Evolutionary conservation across 2,329 filamentous ascomycete species (phyloP), one percentile per base, ranked within the genome.

Genomic region (Zalaria sp.): DNA sequence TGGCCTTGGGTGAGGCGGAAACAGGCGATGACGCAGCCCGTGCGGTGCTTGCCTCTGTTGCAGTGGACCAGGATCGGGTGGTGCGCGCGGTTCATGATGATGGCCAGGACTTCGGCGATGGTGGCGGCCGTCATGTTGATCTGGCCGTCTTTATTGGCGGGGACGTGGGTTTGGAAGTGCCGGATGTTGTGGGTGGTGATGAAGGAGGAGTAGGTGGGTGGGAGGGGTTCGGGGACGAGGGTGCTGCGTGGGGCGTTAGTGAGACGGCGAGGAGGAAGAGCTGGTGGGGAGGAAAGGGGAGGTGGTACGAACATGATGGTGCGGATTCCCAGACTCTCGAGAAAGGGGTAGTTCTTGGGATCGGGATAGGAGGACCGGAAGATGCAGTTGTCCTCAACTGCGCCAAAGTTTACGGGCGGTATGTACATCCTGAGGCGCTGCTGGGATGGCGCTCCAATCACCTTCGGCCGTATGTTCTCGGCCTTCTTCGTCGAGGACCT

Each of bases 31-130:
- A 91, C 81, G 55, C 87, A 94, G 25, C 88, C 88, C 11, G 88
- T 94, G 44, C 88, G 81, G 57, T 95, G 88, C 72, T 84, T 91
- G 57, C 88, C 88, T 51, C 93, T 88, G 57, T 94, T 95, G 71
- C 88, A 95, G 60, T 95, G 88, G 37, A 95, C 73, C 34, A 94
- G 69, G 7, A 95, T 62, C 0, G 88, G 88, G 49, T 91, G 79
- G 47, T 93, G 86, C 29, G 69, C 62, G 38, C 72, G 72, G 54
- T 93, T 75, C 41, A 89, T 68, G 34, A 89, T 72, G 35, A 89
- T 65, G 8, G 73, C 67, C 25, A 93, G 69, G 37, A 89, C 85
- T 5, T 74, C 66, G 47, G 73, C 71, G 71, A 94, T 85, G 26
- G 78, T 76, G 36, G 68, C 60, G 5, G 75, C 57, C 1, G 81